Evolutionary conservation across 2,329 filamentous ascomycete species (phyloP).

Genomic region (Claviceps arundinis): DNA sequence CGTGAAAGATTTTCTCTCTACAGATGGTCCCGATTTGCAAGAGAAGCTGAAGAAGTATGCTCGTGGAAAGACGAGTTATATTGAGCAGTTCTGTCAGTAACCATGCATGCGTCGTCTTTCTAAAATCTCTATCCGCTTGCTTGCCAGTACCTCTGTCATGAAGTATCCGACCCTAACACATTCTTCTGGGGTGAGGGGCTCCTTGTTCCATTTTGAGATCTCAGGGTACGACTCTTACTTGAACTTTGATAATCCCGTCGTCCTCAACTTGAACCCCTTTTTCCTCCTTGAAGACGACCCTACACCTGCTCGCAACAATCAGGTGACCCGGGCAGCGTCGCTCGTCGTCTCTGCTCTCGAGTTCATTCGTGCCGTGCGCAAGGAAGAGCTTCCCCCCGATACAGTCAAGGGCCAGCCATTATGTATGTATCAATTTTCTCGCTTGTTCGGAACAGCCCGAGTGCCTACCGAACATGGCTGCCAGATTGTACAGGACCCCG

Average conservation of each 20-base stretch:
- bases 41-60: constrained; percentile 86
- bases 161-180: constrained; percentile 4
- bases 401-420: constrained; percentile 70
- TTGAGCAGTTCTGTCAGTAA: constrained; percentile 90
- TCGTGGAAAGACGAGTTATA: constrained; percentile 83
- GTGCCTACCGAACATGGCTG: constrained; percentile 91
- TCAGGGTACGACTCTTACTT: constrained; percentile 97
- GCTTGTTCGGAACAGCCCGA: constrained; percentile 85
- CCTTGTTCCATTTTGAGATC: background rate
- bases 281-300: constrained; percentile 96
- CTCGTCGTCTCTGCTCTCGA: constrained; percentile 80
- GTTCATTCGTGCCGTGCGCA: constrained; percentile 84
- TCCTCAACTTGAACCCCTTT: constrained; percentile 94
- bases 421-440: constrained; percentile 97
- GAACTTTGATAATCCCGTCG: constrained; percentile 94
- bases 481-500: constrained; percentile 86
- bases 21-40: constrained; percentile 73
- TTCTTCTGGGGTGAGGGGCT: background rate
- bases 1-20: constrained; percentile 67
- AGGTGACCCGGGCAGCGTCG: constrained; percentile 87
- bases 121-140: background rate
- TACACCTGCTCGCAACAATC: constrained; percentile 89
- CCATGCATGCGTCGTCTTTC: background rate
- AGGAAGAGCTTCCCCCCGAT: constrained; percentile 86
- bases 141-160: background rate